Percentiles rank a stretch among this genome's conserved stretches.
Evolutionary conservation across 305 asterid species (phyloP).

Genomic region (Fraxinus floribunda): DNA sequence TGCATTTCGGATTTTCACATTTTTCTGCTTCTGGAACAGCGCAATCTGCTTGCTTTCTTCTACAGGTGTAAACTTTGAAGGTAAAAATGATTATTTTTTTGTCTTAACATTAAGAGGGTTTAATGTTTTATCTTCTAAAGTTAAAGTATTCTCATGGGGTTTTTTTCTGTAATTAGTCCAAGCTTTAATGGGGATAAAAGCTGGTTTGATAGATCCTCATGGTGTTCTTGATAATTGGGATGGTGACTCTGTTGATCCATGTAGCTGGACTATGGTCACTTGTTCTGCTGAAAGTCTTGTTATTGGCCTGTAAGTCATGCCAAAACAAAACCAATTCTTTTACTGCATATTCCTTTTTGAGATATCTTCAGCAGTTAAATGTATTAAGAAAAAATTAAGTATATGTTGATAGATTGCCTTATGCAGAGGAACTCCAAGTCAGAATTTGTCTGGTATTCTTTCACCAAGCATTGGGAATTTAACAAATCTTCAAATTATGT

Average conservation of each 20-base stretch:
- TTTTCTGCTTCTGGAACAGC: slow-evolving; percentile 29
- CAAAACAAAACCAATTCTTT: neutral
- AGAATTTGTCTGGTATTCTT: slow-evolving; percentile 69
- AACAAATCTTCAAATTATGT: slow-evolving; percentile 85
- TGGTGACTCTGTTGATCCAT: slow-evolving; percentile 92
- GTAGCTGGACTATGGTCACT: slow-evolving; percentile 98
- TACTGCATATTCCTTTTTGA: neutral
- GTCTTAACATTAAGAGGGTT: neutral
- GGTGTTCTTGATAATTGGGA: slow-evolving; percentile 97
- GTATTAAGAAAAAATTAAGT: neutral
- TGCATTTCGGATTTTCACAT: slow-evolving; percentile 27
- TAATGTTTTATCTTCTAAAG: neutral
- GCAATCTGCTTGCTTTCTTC: slow-evolving; percentile 39
- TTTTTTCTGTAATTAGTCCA: slow-evolving; percentile 46
- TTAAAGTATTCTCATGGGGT: neutral
- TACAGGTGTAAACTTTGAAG: slow-evolving; percentile 56
- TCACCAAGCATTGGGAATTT: slow-evolving; percentile 88
- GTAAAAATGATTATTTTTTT: slow-evolving; percentile 19
- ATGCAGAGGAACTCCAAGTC: slow-evolving; percentile 90
- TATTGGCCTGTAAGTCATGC: slow-evolving; percentile 72
- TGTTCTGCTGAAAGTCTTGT: slow-evolving; percentile 79
- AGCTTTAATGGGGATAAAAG: slow-evolving; percentile 83
- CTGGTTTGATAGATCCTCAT: slow-evolving; percentile 75
- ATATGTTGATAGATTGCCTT: slow-evolving; percentile 34
- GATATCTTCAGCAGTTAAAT: neutral